Conservation (phyloP, 1,284 basidiomycete genomes). For the Rhizoctonia solani region DNA sequence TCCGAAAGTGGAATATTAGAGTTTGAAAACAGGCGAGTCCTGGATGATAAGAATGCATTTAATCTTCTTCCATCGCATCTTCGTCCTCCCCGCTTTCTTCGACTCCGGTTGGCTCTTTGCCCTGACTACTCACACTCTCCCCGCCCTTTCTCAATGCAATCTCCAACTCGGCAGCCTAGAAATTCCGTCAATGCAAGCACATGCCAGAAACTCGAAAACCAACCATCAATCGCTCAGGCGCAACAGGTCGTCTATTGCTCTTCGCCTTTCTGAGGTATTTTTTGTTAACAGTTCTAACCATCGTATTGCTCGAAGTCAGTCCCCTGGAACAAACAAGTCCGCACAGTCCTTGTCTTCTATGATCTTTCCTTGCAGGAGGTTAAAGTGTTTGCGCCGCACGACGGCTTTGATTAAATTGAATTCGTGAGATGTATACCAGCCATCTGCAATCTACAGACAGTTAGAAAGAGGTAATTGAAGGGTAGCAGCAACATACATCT, state of each 20-base stretch:
- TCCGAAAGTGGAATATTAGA: too few relatives aligned
- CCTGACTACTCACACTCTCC: not conserved
- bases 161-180: constrained; percentile 22
- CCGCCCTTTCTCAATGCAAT: constrained; percentile 25
- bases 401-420: constrained; percentile 83
- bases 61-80: constrained; percentile 74
- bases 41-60: constrained; percentile 60
- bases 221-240: constrained; percentile 17
- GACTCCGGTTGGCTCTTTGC: not conserved
- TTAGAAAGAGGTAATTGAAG: not conserved
- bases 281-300: not conserved
- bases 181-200: not conserved
- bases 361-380: constrained; percentile 72
- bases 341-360: constrained; percentile 73
- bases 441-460: constrained; percentile 67
- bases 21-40: too few relatives aligned
- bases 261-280: constrained; percentile 24
- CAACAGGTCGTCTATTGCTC: constrained; percentile 21
- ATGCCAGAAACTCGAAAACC: not conserved
- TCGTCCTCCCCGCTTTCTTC: not conserved
- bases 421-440: constrained; percentile 78
- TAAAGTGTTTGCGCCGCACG: constrained; percentile 85
- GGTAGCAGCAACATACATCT: constrained; percentile 57
- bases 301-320: not conserved
- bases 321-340: constrained; percentile 54